Evolutionary conservation across 768 basidiomycete species (phyloP), one percentile per base, ranked within the genome.

Genomic region (Phylloporus scabripes): DNA sequence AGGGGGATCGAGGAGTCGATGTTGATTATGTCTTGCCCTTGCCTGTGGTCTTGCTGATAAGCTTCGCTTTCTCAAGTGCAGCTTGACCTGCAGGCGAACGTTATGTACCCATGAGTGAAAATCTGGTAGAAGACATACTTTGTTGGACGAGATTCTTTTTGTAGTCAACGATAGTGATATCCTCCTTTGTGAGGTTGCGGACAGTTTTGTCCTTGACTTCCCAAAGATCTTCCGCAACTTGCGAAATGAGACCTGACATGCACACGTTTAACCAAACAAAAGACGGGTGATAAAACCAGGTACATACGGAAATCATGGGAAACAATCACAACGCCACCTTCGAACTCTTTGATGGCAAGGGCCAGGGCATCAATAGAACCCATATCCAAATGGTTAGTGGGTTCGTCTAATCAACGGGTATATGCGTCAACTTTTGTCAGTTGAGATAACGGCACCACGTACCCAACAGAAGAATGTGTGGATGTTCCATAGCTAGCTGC

Each of bases 201-300:
- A 99, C 92, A 63, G 89, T 92, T 71, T 86, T 85, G 66, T 92
- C 79, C 64, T 92, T 91, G 47, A 99, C 96, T 69, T 99, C 96
- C 96, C 96, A 99, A 7, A 99, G 83, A 68, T 98, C 95, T 65
- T 98, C 90, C 33, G 95, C 96, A 32, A 99, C 95, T 73, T 98
- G 94, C 43, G 87, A 87, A 70, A 98, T 97, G 56, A 98, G 82
- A 60, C 89, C 88, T 91, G 33, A 48, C 59, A 48, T 45, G 45
- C 24, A 32, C 28, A 29, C 7, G 28, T 29, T 59, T 7, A 57
- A 38, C 34, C 45, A 55, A 45, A 48, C 26, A 33, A 57, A n/a
- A 8, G 26, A 14, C 21, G 40, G 21, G 20, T 24, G 34, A 14
- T 20, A 31, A 37, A 11, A 46, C 47, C 26, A 48, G 45, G 48